Percentiles rank a stretch among this genome's conserved stretches.
These are phyloP conservation scores for Cyberlindnera lachancei DNA, from an alignment of 805 yeast genomes.

Conservation along the genomic window DNA sequence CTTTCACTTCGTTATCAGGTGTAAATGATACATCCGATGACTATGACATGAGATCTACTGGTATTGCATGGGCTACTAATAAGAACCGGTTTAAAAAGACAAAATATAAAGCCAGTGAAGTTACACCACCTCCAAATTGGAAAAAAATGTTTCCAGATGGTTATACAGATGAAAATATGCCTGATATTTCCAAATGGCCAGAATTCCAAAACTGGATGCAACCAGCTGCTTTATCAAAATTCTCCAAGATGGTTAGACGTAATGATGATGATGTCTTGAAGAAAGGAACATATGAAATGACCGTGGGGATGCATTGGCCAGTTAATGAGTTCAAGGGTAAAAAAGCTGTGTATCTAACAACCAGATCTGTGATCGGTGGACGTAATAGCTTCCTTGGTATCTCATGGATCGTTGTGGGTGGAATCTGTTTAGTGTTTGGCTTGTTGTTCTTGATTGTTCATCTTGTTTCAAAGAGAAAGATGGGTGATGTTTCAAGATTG, in stretches of 20 bases:
- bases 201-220: constrained; percentile 84
- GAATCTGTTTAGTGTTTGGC: constrained; percentile 54
- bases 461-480: constrained; percentile 56
- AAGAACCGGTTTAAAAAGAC: constrained; percentile 58
- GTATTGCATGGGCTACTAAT: constrained; percentile 70
- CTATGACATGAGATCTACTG: constrained; percentile 39
- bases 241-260: constrained; percentile 58
- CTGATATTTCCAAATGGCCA: constrained; percentile 60
- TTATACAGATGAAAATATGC: constrained; percentile 60
- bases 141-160: constrained; percentile 62
- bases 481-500: constrained; percentile 63
- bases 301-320: constrained; percentile 74
- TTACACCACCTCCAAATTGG: constrained; percentile 87
- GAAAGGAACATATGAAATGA: constrained; percentile 55
- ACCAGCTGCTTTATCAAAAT: constrained; percentile 64
- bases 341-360: constrained; percentile 59
- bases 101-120: constrained; percentile 45
- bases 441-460: constrained; percentile 45
- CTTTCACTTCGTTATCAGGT: constrained; percentile 41
- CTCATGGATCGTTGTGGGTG: constrained; percentile 71
- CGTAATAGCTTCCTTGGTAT: constrained; percentile 67
- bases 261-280: constrained; percentile 48
- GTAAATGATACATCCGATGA: constrained; percentile 31
- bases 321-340: constrained; percentile 61
- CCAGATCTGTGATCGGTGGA: constrained; percentile 70